Conservation (phyloP, 345 rosid species). For the Melastoma malabathricum region DNA sequence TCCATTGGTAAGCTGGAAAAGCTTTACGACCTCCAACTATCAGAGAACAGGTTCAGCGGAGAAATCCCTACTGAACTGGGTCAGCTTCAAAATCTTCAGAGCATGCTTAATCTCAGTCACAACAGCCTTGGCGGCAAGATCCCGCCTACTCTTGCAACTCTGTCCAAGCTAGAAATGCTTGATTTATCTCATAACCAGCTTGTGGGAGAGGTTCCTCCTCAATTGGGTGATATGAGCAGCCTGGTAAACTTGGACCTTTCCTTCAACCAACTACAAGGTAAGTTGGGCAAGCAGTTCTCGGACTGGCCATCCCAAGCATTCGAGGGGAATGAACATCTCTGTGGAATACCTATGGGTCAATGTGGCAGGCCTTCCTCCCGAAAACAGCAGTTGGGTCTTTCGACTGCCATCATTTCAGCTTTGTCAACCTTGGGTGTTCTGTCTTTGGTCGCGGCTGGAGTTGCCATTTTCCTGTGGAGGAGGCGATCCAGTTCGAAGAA, state of each 20-base stretch:
- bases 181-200: constrained; percentile 75
- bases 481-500: constrained; percentile 30
- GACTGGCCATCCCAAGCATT: constrained; percentile 76
- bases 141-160: constrained; percentile 50
- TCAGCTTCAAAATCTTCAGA: constrained; percentile 65
- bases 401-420: constrained; percentile 50
- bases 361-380: constrained; percentile 19
- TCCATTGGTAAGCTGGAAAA: constrained; percentile 56
- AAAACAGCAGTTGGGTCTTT: constrained; percentile 19
- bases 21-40: constrained; percentile 56
- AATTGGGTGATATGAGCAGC: constrained; percentile 59
- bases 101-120: constrained; percentile 59
- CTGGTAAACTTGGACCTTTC: constrained; percentile 71
- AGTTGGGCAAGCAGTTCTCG: constrained; percentile 51
- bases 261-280: constrained; percentile 56
- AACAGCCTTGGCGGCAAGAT: constrained; percentile 57
- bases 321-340: constrained; percentile 52
- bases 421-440: constrained; percentile 49
- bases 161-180: constrained; percentile 67
- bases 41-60: constrained; percentile 55
- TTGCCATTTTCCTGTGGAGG: constrained; percentile 33
- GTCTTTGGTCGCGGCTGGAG: constrained; percentile 42
- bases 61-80: constrained; percentile 67
- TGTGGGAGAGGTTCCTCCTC: constrained; percentile 51
- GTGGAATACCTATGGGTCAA: constrained; percentile 56